Percentiles rank a stretch among this genome's conserved stretches.
phyloP scores from a whole-genome alignment of 202 grass and related monocot genomes.

The Miscanthus sacchariflorus region DNA sequence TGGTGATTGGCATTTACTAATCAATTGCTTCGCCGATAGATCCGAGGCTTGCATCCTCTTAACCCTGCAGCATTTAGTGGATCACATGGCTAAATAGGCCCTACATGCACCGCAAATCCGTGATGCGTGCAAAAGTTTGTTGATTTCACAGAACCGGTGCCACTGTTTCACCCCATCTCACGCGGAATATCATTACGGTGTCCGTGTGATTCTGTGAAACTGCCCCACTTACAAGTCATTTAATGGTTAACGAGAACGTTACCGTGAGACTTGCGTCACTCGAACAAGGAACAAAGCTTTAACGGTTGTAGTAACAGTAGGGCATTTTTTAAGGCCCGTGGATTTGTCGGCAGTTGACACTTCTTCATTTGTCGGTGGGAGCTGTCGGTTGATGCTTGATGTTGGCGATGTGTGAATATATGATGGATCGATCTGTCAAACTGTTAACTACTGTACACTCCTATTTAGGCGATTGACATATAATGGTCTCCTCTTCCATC shows the following conservation, averaged over 20 bases:
- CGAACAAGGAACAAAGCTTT: too few relatives aligned
- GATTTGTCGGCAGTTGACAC: background rate
- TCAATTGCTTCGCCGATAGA: constrained; percentile 30
- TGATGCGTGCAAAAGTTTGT: background rate
- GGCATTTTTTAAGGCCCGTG: background rate
- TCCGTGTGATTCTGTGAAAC: too few relatives aligned
- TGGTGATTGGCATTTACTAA: background rate
- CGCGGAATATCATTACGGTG: too few relatives aligned
- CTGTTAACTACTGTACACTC: background rate
- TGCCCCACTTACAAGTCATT: too few relatives aligned
- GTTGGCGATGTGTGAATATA: background rate
- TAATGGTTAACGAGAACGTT: too few relatives aligned
- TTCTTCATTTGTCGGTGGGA: constrained; percentile 9
- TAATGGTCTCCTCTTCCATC: too few relatives aligned
- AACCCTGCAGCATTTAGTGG: constrained; percentile 21
- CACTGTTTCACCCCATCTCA: background rate
- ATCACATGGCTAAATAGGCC: constrained; percentile 4
- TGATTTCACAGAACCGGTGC: background rate
- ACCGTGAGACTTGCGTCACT: too few relatives aligned
- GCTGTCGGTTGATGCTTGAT: background rate
- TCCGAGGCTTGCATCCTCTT: constrained; percentile 12
- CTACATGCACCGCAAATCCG: background rate
- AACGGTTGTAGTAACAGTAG: background rate
- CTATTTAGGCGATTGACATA: background rate
- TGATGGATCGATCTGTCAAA: background rate